A percentile compares a stretch with the other conserved stretches of the same genome.
Conservation (phyloP, 371 early-diverging fungal genomes). For the Rhizopus arrhizus region DNA sequence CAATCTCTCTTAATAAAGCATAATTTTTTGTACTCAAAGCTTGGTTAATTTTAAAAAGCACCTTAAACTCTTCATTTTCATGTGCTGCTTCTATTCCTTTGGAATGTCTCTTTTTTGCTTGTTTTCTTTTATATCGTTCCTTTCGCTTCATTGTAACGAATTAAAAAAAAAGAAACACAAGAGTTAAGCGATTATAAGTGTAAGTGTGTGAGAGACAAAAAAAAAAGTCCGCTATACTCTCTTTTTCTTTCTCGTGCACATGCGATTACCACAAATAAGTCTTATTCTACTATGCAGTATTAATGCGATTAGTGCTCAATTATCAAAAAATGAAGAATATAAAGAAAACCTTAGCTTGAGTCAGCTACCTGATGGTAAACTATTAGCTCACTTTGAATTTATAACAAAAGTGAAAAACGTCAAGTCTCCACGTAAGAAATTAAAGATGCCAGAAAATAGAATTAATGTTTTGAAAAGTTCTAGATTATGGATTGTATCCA, state of each 20-base stretch:
- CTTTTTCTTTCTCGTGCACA: conserved; percentile 5
- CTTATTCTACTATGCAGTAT: not conserved
- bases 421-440: conserved; percentile 28
- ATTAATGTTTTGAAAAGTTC: conserved; percentile 40
- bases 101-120: conserved; percentile 16
- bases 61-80: conserved; percentile 43
- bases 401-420: conserved; percentile 46
- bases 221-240: not conserved
- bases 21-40: conserved; percentile 55
- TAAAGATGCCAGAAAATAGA: no score
- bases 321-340: conserved; percentile 43
- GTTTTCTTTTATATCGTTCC: conserved; percentile 21
- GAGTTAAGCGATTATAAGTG: no score
- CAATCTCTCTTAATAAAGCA: conserved; percentile 47
- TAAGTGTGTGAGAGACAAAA: not conserved
- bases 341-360: conserved; percentile 66
- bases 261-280: not conserved
- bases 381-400: conserved; percentile 81
- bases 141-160: conserved; percentile 29
- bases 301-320: not conserved
- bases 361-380: conserved; percentile 75
- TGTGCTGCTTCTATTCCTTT: conserved; percentile 20
- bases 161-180: not conserved
- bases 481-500: conserved; percentile 79
- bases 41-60: conserved; percentile 52